A percentile compares a stretch with the other conserved stretches of the same genome.
Evolutionary conservation across 1,284 basidiomycete genomes (phyloP).

Genomic region (Coniferiporia sulphurascens): DNA sequence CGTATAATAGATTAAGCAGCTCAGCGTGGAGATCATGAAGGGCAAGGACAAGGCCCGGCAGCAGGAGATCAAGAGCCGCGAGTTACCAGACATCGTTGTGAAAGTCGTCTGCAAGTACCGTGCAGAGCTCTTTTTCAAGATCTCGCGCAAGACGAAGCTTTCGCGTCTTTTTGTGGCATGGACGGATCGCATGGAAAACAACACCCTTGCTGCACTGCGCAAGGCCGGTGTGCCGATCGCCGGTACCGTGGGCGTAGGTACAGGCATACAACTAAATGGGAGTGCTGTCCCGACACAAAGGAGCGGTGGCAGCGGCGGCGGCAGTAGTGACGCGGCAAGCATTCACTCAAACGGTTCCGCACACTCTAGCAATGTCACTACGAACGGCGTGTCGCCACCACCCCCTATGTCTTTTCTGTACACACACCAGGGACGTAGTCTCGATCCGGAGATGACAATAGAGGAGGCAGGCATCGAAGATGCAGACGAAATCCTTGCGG

Average conservation of each 20-base stretch:
- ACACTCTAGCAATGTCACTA: slow-evolving; percentile 17
- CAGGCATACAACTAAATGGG: slow-evolving; percentile 19
- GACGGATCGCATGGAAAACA: slow-evolving; percentile 75
- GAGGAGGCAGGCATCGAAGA: slow-evolving; percentile 81
- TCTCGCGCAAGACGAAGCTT: slow-evolving; percentile 79
- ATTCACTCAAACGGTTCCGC: slow-evolving; percentile 17
- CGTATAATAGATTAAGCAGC: slow-evolving; percentile 54
- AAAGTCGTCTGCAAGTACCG: slow-evolving; percentile 82
- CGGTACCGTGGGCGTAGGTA: slow-evolving; percentile 22
- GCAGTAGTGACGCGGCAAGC: slow-evolving; percentile 35
- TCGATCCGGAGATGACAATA: slow-evolving; percentile 75
- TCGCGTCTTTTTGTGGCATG: slow-evolving; percentile 77
- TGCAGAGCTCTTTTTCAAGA: slow-evolving; percentile 84
- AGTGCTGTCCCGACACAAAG: slow-evolving; percentile 25
- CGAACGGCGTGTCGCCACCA: slow-evolving; percentile 28
- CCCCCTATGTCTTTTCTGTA: slow-evolving; percentile 70
- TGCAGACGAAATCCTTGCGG: slow-evolving; percentile 77
- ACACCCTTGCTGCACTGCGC: slow-evolving; percentile 17
- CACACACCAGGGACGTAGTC: slow-evolving; percentile 67
- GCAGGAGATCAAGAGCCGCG: slow-evolving; percentile 70
- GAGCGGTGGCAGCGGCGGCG: too few relatives aligned
- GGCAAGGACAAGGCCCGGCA: slow-evolving; percentile 68
- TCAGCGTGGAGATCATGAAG: slow-evolving; percentile 73
- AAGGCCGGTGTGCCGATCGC: slow-evolving; percentile 20
- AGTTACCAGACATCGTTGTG: slow-evolving; percentile 77